Base-by-base conservation (phyloP, 2,329 filamentous ascomycete species). In the Fusarium camptoceras region DNA sequence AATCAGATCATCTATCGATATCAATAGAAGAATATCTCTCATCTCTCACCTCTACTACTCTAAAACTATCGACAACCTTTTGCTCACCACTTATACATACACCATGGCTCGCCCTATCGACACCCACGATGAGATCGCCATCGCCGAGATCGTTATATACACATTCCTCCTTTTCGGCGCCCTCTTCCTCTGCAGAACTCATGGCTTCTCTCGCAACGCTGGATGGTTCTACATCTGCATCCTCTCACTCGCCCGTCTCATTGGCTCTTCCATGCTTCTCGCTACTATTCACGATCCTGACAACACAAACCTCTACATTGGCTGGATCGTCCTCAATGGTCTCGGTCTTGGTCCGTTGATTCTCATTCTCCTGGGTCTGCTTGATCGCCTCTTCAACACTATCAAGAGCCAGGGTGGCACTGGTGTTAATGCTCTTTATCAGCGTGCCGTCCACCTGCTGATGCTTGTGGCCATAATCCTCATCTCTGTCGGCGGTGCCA, bases 201-300 rank as follows among this genome's bases (percentile, higher is more conserved):
- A 81, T 57, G 79, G 88, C 85, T 86, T 85, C 75, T 72, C 79
- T 7, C 88, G 89, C 82, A 84, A 89, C 11, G 86, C 86, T 18
- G 88, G 88, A 6, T 90, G 88, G 49, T 83, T 89, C 24, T 82
- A 89, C 12, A 85, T 91, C 72, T 80, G 91, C 16, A 83, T 91
- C 27, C 82, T 89, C 16, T 82, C 88, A 3, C 79, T 89, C 16
- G 82, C 77, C 58, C 87, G 90, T 80, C 87, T 91, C 56, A 81
- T 89, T 50, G 78, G 82, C 65, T 83, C 88, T 68, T 80, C 82
- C n/a, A 59, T 89, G 15, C 76, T 73, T 58, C 76, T 81, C 9
- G 78, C 74, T 48, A 78, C 76, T 42, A 66, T 88, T 47, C 76
- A 88, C 16, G 84, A 89, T 63, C 85, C 86, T 0, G 85, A 83